phyloP scores from a whole-genome alignment of 106 monocot species.

The Acorus gramineus region DNA sequence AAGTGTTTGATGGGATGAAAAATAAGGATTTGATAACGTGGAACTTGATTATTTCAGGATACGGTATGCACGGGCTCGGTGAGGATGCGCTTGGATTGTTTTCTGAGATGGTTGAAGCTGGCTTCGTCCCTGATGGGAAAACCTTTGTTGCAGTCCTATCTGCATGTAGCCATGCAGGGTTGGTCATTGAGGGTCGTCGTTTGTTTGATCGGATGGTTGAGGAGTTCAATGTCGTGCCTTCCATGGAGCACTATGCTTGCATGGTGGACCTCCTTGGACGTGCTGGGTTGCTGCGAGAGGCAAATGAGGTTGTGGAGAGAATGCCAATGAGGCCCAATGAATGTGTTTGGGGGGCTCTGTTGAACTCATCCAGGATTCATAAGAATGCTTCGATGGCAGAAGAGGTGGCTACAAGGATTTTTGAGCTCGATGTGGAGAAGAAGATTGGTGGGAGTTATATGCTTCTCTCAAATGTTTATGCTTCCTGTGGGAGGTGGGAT shows the following conservation, averaged over 20 bases:
- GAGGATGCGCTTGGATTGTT: constrained; percentile 29
- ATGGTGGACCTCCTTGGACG: constrained; percentile 70
- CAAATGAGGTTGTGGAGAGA: constrained; percentile 18
- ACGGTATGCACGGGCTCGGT: constrained; percentile 32
- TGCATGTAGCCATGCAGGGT: constrained; percentile 51
- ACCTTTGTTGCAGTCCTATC: constrained; percentile 50
- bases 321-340: constrained; percentile 62
- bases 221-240: constrained; percentile 23
- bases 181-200: constrained; percentile 26
- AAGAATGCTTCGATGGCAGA: constrained; percentile 21
- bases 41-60: constrained; percentile 38
- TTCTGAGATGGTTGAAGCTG: constrained; percentile 24
- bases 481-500: constrained; percentile 35
- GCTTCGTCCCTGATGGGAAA: constrained; percentile 36
- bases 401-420: constrained; percentile 10
- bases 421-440: constrained; percentile 16
- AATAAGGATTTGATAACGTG: constrained; percentile 37
- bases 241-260: constrained; percentile 72
- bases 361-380: constrained; percentile 53
- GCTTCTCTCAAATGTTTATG: constrained; percentile 46
- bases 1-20: constrained; percentile 27
- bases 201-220: constrained; percentile 38
- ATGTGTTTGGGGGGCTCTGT: constrained; percentile 49
- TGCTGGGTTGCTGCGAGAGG: constrained; percentile 45
- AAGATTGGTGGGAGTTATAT: constrained; percentile 24